Evolutionary conservation across 257 asterid genomes (phyloP), one percentile per base, ranked within the genome.

Genomic region (Gynochthodes officinalis): DNA sequence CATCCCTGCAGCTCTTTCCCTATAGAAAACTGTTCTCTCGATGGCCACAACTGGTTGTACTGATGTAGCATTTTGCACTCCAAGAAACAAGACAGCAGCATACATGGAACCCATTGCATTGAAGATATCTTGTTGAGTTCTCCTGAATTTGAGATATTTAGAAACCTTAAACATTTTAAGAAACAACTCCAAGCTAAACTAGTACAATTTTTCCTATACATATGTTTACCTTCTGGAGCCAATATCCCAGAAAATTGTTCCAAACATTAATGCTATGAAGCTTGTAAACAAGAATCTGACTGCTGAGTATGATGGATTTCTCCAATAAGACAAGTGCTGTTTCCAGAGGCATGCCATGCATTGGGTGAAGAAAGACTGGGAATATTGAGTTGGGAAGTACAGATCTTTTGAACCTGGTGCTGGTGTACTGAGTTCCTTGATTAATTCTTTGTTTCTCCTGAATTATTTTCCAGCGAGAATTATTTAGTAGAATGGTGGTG

Each of bases 71-170:
- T 93, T 93, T 43, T 96, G 89, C 79, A 93, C 84, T 27, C 98
- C 98, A 1, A 93, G 80, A 68, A 91, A 93, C 42, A 93, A 70
- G 60, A 91, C 96, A 7, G 98, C 97, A 28, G 96, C 91, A 58
- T 93, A 93, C 97, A 93, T 89, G 71, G 98, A 93, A 12, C 98
- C 98, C 98, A 93, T 93, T 25, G 98, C 96, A 48, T 93, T 93
- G 73, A 84, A 86, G 66, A 93, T 84, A 71, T 93, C 98, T 84
- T 93, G 98, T 74, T 84, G 84, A 2, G 85, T 83, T 16, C 77
- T 85, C 84, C 98, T 93, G 90, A 14, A 70, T 11, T 33, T 25
- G n/a, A 33, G 33, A 74, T 10, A 68, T 25, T 46, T 23, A 2
- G 46, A 28, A 28, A 40, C 15, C 23, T 54, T 59, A 35, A 50